Evolutionary conservation across 2,329 filamentous ascomycete genomes (phyloP).

Genomic region (Epicoccum nigrum): DNA sequence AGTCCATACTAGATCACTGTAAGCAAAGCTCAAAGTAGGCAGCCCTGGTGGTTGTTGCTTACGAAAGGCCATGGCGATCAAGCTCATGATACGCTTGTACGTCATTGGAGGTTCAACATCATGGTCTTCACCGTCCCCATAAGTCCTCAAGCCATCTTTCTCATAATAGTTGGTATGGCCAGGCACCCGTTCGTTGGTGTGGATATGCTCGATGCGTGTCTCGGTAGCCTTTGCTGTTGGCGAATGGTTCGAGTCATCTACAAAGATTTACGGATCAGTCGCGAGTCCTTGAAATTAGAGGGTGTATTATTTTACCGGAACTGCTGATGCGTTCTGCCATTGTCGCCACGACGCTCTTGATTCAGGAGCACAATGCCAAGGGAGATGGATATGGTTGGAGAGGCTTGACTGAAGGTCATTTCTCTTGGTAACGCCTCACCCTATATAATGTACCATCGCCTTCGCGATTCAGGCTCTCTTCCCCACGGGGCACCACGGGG

Average conservation of each 20-base stretch:
- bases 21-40: not conserved
- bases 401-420: not conserved
- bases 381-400: not conserved
- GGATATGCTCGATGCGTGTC: constrained; percentile 41
- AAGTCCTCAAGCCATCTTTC: constrained; percentile 52
- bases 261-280: not conserved
- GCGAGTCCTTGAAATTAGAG: not conserved
- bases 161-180: constrained; percentile 54
- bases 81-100: constrained; percentile 56
- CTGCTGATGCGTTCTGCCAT: constrained; percentile 7
- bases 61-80: constrained; percentile 51
- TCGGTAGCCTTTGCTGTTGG: constrained; percentile 13
- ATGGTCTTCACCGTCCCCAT: constrained; percentile 26
- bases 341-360: not conserved
- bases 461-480: not conserved
- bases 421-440: not conserved
- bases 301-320: not conserved
- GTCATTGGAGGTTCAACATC: constrained; percentile 21
- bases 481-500: not conserved
- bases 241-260: constrained; percentile 19
- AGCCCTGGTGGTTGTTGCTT: not conserved
- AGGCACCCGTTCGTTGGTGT: constrained; percentile 46
- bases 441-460: not conserved
- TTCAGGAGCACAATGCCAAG: too few relatives aligned
- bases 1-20: constrained; percentile 56